Evolutionary conservation across 2,329 filamentous ascomycete species (phyloP), one percentile per base, ranked within the genome.

Genomic region (Monosporascus sp.): DNA sequence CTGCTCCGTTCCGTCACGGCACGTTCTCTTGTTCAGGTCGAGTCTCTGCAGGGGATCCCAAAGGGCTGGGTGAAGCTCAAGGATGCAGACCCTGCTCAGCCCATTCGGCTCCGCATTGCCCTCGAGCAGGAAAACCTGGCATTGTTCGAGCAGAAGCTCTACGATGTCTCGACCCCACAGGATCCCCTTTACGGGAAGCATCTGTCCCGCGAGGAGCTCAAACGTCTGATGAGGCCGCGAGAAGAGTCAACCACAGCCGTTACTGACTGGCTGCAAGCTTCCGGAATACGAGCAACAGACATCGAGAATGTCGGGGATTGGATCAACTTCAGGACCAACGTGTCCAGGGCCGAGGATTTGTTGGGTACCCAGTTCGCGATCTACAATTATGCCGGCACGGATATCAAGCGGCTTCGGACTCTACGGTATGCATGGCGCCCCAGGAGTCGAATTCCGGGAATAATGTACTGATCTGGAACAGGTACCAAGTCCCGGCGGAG

Each of bases 121-220:
- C 69, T 82, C 19, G 68, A 68, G 45, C 74, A 83, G 67, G 75
- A 76, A 22, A 76, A 76, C 45, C 64, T 74, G 38, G 70, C 66
- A 3, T 67, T 76, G 6, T 79, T 88, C 51, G 83, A 87, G 64
- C 75, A 82, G 61, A 76, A 72, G 7, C 75, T 86, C 9, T 73
- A 85, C 52, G 79, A 84, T 43, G 74, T 88, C 31, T 86, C 85
- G 1, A 83, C 81, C 0, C 85, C 85, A 1, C 75, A 73, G 27
- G 76, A 84, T 59, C 68, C 74, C 2, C 73, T 70, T 20, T 88
- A 88, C 64, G 85, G 85, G 37, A 72, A 78, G 60, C 82, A 87
- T 61, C 69, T 88, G 69, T 82, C 78, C 53, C 78, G 79, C n/a
- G 76, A 84, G 36, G 76, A 87, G 60, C 67, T 87, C 37, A 57